phyloP scores from a whole-genome alignment of 768 basidiomycete species.

The Termitomyces sp. region DNA sequence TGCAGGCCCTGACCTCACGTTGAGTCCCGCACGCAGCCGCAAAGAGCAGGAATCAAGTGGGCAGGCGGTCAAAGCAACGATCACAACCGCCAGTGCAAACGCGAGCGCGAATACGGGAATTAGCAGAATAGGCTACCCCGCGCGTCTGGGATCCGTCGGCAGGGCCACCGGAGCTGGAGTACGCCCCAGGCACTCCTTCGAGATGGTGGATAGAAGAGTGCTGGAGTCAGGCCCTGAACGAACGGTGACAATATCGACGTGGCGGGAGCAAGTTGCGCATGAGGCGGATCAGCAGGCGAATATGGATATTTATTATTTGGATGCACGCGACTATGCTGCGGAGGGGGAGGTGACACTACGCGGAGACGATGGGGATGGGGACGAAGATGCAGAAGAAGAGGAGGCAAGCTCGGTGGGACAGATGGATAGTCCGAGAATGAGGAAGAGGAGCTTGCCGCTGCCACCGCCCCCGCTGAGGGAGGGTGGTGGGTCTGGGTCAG shows the following conservation, averaged over 20 bases:
- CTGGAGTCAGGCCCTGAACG: constrained; percentile 49
- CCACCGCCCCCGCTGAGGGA: constrained; percentile 4
- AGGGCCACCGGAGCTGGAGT: constrained; percentile 3
- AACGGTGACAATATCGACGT: constrained; percentile 53
- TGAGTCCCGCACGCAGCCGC: constrained; percentile 19
- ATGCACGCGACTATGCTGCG: constrained; percentile 32
- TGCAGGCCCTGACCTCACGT: constrained; percentile 21
- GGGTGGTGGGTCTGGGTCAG: constrained; percentile 1
- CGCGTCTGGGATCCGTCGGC: constrained; percentile 18
- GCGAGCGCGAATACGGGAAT: constrained; percentile 14
- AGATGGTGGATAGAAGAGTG: constrained; percentile 40
- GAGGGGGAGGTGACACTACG: constrained; percentile 2
- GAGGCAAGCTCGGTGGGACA: constrained; percentile 6
- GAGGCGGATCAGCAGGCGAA: constrained; percentile 35
- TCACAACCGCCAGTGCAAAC: constrained; percentile 7
- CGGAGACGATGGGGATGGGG: constrained; percentile 18
- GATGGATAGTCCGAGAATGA: neutral
- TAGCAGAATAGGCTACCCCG: constrained; percentile 25
- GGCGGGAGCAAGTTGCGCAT: constrained; percentile 53
- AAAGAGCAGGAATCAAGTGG: constrained; percentile 15
- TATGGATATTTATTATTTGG: constrained; percentile 47
- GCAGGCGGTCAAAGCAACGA: constrained; percentile 13
- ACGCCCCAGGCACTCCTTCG: constrained; percentile 37
- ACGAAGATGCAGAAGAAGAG: constrained; percentile 17
- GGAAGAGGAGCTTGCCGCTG: constrained; percentile 7